Evolutionary conservation across 805 yeast species (phyloP).

Genomic region (Saturnispora mendoncae): DNA sequence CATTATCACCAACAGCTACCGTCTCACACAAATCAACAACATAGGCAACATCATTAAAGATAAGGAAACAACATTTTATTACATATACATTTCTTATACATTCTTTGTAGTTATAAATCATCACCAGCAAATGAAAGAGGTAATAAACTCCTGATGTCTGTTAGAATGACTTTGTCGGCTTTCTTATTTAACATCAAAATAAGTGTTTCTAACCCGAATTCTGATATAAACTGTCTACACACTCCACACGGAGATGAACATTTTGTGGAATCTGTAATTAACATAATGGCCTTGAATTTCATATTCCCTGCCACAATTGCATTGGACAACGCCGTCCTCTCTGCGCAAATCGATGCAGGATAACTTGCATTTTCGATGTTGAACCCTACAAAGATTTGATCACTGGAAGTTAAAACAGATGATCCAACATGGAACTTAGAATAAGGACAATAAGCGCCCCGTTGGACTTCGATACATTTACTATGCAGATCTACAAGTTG

Average conservation of each 20-base stretch:
- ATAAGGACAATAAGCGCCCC: conserved; percentile 59
- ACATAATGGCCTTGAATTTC: conserved; percentile 51
- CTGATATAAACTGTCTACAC: conserved; percentile 84
- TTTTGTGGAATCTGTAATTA: conserved; percentile 49
- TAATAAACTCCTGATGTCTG: conserved; percentile 52
- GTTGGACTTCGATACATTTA: conserved; percentile 15
- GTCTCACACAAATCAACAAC: no score
- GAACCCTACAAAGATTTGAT: conserved; percentile 56
- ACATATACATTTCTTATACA: no score
- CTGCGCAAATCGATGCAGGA: conserved; percentile 72
- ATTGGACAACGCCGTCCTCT: conserved; percentile 52
- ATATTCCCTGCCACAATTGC: conserved; percentile 40
- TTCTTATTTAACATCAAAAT: conserved; percentile 59
- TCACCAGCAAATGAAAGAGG: conserved; percentile 89
- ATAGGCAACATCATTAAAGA: no score
- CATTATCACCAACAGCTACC: not conserved
- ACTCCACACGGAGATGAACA: conserved; percentile 88
- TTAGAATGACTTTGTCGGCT: conserved; percentile 37
- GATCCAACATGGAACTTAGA: conserved; percentile 83
- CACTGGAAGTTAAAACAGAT: conserved; percentile 46
- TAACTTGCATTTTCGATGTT: conserved; percentile 92
- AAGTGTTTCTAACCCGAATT: conserved; percentile 53
- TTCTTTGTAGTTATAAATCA: conserved; percentile 34
- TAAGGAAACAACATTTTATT: no score
- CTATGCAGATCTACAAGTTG: not conserved